Percentiles rank a stretch among this genome's conserved stretches.
Conservation (phyloP, 192 early-diverging fungal species). For the Podila minutissima region DNA sequence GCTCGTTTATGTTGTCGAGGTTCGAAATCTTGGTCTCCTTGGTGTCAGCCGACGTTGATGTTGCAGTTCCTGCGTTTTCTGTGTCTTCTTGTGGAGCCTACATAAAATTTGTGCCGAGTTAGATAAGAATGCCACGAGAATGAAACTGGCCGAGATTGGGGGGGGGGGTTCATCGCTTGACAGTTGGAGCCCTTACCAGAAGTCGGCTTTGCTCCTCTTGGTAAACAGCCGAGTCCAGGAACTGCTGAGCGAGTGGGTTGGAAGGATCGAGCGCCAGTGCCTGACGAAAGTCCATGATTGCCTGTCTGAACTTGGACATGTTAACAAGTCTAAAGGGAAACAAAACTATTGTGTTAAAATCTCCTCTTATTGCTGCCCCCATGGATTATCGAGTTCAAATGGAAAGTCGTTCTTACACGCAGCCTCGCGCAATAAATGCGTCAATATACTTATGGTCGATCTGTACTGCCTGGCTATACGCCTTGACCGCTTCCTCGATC, state of each 20-base stretch:
- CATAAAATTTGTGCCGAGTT: too few relatives aligned
- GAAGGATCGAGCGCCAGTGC: slow-evolving; percentile 36
- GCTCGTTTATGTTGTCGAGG: slow-evolving; percentile 47
- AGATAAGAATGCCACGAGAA: too few relatives aligned
- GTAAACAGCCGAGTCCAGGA: slow-evolving; percentile 32
- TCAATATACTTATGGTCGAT: slow-evolving; percentile 40
- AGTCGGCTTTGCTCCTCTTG: slow-evolving; percentile 39
- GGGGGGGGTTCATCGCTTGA: not conserved
- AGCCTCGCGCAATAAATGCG: slow-evolving; percentile 44
- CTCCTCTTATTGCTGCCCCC: too few relatives aligned
- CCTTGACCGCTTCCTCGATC: slow-evolving; percentile 39
- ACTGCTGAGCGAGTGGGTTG: slow-evolving; percentile 30
- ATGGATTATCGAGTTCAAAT: too few relatives aligned
- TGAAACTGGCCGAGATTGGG: not conserved
- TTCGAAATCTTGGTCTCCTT: slow-evolving; percentile 8
- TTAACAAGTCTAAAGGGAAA: slow-evolving; percentile 18
- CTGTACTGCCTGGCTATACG: slow-evolving; percentile 43
- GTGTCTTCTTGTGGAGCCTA: too few relatives aligned
- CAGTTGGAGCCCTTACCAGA: slow-evolving; percentile 4
- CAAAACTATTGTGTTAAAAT: not conserved
- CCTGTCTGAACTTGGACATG: slow-evolving; percentile 26
- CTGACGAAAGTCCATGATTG: slow-evolving; percentile 48
- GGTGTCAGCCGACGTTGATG: too few relatives aligned
- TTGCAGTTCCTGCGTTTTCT: not conserved
- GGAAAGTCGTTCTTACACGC: slow-evolving; percentile 29